Evolutionary conservation across 2,329 filamentous ascomycete genomes (phyloP), one percentile per base, ranked within the genome.

Genomic region (Orbilia brochopaga): DNA sequence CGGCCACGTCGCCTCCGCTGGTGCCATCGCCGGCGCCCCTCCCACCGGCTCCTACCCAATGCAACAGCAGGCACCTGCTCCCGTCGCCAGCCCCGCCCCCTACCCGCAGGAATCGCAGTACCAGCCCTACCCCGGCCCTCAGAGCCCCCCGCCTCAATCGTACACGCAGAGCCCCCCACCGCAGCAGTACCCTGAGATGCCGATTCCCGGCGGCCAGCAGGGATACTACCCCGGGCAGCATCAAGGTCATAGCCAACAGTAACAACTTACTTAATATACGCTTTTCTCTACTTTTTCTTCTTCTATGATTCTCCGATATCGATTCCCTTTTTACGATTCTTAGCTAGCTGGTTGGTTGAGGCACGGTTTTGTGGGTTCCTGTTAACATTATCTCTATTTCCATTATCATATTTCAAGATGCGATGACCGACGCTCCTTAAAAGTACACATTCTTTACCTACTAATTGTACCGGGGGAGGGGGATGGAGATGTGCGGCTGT

Each of bases 1-100:
- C 50, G 67, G 67, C 19, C 23, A 50, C 17, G 50, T 53, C 56
- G 66, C 59, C 54, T 72, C 67, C 55, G 60, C 67, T 19, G 67
- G 67, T n/a, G 67, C 67, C 35, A 72, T 72, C 19, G 66, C 40
- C 21, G 67, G 67, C 24, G 59, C 66, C 21, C 65, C 64, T 8
- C 58, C 42, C 15, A 61, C 67, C 4, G 27, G 27, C 8, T 32
- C 27, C 56, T 72, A 72, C 67, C 67, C 67, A 32, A 72, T 72
- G 60, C 67, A 72, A 48, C 67, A 72, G 55, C 66, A 70, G 27
- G 37, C 42, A 44, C 53, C 61, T 13, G 40, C 42, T n/a, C 67
- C 67, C 5, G 66, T 72, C 17, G n/a, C 15, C 15, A 19, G 15
- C 8, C 44, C 44, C 19, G 44, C 17, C 8, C 52, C 53, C 0